Evolutionary conservation across 2,329 filamentous ascomycete genomes (phyloP).

Genomic region (Domatiomyces catenatus): DNA sequence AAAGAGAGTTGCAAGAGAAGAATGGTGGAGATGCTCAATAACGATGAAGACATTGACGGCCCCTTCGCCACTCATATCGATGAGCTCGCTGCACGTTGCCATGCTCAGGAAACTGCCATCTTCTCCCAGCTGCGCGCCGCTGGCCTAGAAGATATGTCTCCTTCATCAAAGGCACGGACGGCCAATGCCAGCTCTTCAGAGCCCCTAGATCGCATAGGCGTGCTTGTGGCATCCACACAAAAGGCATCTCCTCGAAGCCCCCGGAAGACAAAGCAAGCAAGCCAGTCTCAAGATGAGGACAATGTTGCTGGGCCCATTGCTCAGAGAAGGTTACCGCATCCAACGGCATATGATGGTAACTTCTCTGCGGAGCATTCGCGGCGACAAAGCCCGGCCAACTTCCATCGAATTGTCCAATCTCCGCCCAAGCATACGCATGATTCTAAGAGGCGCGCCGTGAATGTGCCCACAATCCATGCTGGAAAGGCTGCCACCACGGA

Average conservation of each 20-base stretch:
- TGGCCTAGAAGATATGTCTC: background rate
- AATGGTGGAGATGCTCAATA: background rate
- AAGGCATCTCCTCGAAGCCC: conserved; percentile 15
- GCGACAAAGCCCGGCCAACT: background rate
- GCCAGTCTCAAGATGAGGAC: background rate
- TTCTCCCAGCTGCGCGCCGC: background rate
- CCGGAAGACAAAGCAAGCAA: conserved; percentile 4
- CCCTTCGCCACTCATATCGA: background rate
- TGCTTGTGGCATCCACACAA: conserved; percentile 17
- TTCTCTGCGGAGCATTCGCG: background rate
- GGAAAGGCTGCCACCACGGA: background rate
- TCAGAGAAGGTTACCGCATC: background rate
- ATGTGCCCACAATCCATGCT: background rate
- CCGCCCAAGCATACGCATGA: background rate
- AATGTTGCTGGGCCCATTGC: background rate
- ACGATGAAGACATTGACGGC: background rate
- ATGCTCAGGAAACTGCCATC: background rate
- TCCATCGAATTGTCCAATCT: background rate
- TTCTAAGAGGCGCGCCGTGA: background rate
- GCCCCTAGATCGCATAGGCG: background rate
- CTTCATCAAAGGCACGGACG: background rate
- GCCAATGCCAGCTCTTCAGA: background rate
- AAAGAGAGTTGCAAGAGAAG: conserved; percentile 9
- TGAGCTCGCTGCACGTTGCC: background rate
- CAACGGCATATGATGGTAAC: background rate